Evolutionary conservation across 2,329 filamentous ascomycete genomes (phyloP).

Genomic region (Talaromyces sp.): DNA sequence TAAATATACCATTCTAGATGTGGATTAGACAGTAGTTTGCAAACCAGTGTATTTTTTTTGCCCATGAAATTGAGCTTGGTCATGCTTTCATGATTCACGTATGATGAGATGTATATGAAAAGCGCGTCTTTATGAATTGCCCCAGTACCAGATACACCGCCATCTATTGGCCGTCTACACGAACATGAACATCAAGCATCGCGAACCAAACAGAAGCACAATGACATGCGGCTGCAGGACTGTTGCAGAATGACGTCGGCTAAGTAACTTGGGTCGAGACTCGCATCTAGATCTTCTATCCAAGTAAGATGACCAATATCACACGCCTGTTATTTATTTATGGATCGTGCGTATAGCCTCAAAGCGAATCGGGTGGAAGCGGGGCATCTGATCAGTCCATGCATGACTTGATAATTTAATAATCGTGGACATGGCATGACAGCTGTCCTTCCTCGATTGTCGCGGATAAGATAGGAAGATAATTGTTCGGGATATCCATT

Average conservation of each 20-base stretch:
- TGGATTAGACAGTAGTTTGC: conserved; percentile 26
- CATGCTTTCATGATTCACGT: not conserved
- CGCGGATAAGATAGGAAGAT: not conserved
- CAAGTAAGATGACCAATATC: no score
- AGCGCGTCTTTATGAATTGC: not conserved
- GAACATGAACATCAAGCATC: not conserved
- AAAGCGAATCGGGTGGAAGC: not conserved
- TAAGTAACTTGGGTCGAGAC: not conserved
- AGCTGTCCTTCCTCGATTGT: no score
- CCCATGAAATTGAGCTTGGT: not conserved
- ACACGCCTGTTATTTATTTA: no score
- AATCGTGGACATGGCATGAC: not conserved
- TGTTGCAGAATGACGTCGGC: not conserved
- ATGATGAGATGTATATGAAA: not conserved
- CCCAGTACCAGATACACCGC: not conserved
- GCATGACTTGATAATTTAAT: not conserved
- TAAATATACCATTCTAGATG: conserved; percentile 34
- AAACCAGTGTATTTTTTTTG: not conserved
- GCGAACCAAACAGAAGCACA: not conserved
- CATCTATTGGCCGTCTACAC: not conserved
- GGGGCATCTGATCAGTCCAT: not conserved
- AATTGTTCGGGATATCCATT: no score
- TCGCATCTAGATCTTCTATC: not conserved
- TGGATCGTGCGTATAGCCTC: not conserved
- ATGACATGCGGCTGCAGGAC: not conserved